A percentile compares a stretch with the other conserved stretches of the same genome.
phyloP scores from a whole-genome alignment of 345 rosid genomes.

The Melastoma malabathricum region DNA sequence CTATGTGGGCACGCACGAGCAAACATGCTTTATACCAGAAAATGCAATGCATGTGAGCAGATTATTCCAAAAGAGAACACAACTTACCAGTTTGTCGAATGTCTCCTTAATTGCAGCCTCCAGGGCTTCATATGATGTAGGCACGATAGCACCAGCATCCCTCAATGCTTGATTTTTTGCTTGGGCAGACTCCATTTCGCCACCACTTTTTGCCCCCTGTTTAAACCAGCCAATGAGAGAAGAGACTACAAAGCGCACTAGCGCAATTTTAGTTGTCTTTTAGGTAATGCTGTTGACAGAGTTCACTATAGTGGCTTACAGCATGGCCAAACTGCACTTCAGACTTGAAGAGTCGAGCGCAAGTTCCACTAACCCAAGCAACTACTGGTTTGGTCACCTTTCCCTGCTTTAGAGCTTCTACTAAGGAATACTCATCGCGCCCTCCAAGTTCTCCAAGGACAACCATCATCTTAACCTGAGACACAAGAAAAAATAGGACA shows the following conservation, averaged over 20 bases:
- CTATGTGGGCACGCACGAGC: no score
- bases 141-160: slow-evolving; percentile 87
- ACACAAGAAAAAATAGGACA: no score
- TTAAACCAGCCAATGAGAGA: neutral
- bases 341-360: slow-evolving; percentile 90
- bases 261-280: no score
- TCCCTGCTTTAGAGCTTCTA: slow-evolving; percentile 90
- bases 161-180: slow-evolving; percentile 89
- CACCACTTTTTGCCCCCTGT: slow-evolving; percentile 98
- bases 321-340: slow-evolving; percentile 99
- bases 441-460: slow-evolving; percentile 99
- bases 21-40: neutral
- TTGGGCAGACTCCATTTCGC: slow-evolving; percentile 96
- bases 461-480: slow-evolving; percentile 88
- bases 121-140: slow-evolving; percentile 80
- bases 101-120: slow-evolving; percentile 72
- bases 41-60: neutral
- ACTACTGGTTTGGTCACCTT: slow-evolving; percentile 89
- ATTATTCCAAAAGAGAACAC: no score
- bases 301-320: slow-evolving; percentile 65
- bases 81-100: slow-evolving; percentile 61
- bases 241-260: no score
- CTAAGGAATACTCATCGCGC: slow-evolving; percentile 86
- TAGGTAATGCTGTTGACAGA: no score
- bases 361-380: slow-evolving; percentile 99